These are phyloP conservation scores for Calocybe gangraenosa DNA, from an alignment of 768 basidiomycete species.

Conservation along the genomic window DNA sequence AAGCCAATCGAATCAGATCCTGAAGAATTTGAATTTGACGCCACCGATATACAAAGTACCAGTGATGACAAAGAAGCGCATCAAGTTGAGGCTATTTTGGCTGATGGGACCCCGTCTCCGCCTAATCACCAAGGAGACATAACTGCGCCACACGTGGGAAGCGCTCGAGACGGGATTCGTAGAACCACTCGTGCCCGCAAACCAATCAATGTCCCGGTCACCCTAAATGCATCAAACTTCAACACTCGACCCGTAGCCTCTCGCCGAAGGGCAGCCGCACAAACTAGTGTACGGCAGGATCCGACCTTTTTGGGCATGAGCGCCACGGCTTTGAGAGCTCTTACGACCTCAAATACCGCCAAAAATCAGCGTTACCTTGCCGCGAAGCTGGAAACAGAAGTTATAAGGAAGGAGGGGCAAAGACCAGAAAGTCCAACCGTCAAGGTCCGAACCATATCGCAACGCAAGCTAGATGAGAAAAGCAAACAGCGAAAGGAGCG, in stretches of 20 bases:
- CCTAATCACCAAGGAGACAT: constrained; percentile 1
- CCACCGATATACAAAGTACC: neutral
- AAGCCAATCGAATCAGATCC: neutral
- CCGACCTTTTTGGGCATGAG: constrained; percentile 62
- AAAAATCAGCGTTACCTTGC: constrained; percentile 66
- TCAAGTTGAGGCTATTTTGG: neutral
- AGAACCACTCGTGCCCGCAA: constrained; percentile 52
- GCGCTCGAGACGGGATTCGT: constrained; percentile 22
- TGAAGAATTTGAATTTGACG: neutral
- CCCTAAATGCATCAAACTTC: constrained; percentile 30
- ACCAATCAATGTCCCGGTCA: constrained; percentile 26
- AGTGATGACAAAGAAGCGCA: neutral
- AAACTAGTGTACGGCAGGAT: constrained; percentile 25
- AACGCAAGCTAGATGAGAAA: constrained; percentile 66
- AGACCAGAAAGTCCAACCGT: constrained; percentile 79
- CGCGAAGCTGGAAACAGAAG: constrained; percentile 61
- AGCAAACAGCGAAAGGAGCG: constrained; percentile 49
- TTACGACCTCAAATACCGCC: constrained; percentile 69
- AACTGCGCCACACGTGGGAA: constrained; percentile 3
- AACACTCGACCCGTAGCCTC: constrained; percentile 24
- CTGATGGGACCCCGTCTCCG: constrained; percentile 5
- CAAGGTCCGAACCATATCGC: constrained; percentile 62
- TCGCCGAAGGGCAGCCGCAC: constrained; percentile 39
- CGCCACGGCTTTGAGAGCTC: constrained; percentile 59
- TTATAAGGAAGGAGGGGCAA: constrained; percentile 63